Evolutionary conservation across 768 basidiomycete species (phyloP).

Genomic region (Xerocomellus chrysenteron): DNA sequence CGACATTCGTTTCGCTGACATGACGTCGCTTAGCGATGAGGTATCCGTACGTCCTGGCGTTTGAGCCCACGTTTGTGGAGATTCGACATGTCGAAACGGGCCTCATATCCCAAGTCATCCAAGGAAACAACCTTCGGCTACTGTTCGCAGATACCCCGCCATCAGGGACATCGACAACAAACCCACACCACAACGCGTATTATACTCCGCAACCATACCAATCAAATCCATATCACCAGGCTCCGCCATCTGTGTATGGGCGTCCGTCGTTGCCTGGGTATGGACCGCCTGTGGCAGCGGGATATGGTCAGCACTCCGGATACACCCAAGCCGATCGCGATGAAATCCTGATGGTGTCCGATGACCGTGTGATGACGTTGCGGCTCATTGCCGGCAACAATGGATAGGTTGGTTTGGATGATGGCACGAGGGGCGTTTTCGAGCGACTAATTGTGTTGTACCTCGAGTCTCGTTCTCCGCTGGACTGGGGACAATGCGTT

Average conservation of each 20-base stretch:
- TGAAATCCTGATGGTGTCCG: conserved; percentile 88
- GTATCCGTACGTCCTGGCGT: conserved; percentile 95
- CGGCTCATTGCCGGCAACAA: conserved; percentile 43
- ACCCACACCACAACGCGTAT: conserved; percentile 37
- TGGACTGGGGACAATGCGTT: conserved; percentile 11
- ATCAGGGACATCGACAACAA: conserved; percentile 66
- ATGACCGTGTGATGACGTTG: conserved; percentile 78
- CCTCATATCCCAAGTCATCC: conserved; percentile 89
- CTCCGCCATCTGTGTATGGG: conserved; percentile 25
- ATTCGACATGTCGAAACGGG: conserved; percentile 95
- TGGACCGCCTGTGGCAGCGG: conserved; percentile 19
- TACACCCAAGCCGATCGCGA: conserved; percentile 60
- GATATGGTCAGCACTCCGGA: conserved; percentile 44
- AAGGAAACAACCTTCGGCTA: conserved; percentile 85
- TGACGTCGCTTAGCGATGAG: conserved; percentile 65
- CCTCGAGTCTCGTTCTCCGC: conserved; percentile 15
- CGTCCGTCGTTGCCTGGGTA: conserved; percentile 30
- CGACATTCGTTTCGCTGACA: conserved; percentile 4
- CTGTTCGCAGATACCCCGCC: conserved; percentile 94
- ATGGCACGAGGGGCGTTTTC: background rate
- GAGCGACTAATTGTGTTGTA: conserved; percentile 7
- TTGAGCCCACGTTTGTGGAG: conserved; percentile 96
- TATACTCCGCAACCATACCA: conserved; percentile 31
- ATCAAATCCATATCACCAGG: conserved; percentile 32
- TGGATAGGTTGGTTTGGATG: conserved; percentile 5